A percentile compares a stretch with the other conserved stretches of the same genome.
These are phyloP conservation scores for Boletus vinaceobasis DNA, from an alignment of 768 basidiomycete species.

Conservation along the genomic window DNA sequence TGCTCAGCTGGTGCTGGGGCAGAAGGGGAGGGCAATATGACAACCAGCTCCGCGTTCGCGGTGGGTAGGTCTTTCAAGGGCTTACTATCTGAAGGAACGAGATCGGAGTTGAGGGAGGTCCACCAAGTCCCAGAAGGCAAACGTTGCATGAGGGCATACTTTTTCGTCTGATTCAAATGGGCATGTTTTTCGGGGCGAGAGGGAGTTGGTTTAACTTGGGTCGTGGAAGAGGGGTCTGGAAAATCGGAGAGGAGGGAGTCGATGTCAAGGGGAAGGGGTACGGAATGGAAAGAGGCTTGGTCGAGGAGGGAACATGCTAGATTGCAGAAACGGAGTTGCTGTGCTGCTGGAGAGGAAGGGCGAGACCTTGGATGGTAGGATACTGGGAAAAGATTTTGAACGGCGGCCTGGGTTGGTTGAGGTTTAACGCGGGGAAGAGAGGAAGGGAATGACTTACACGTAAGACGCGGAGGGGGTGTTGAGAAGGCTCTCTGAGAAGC, in stretches of 20 bases:
- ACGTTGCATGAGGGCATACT: constrained; percentile 77
- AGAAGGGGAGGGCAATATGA: constrained; percentile 64
- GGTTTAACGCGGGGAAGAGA: constrained; percentile 10
- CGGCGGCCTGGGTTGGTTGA: constrained; percentile 47
- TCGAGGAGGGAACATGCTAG: constrained; percentile 70
- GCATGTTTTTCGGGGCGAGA: constrained; percentile 26
- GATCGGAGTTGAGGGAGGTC: constrained; percentile 61
- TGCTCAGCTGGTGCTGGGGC: constrained; percentile 30
- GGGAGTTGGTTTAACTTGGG: constrained; percentile 22
- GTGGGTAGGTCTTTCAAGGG: constrained; percentile 51
- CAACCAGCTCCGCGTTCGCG: constrained; percentile 73
- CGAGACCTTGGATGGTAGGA: constrained; percentile 65
- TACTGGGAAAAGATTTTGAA: constrained; percentile 65
- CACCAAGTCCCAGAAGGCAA: constrained; percentile 77
- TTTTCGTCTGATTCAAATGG: constrained; percentile 36
- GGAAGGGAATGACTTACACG: constrained; percentile 43
- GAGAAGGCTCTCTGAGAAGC: constrained; percentile 50
- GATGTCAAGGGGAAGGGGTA: constrained; percentile 44
- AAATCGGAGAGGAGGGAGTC: constrained; percentile 40
- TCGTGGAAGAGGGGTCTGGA: constrained; percentile 19
- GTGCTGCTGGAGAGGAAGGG: constrained; percentile 57
- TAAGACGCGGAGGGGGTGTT: constrained; percentile 53
- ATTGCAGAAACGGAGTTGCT: constrained; percentile 72
- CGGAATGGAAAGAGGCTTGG: constrained; percentile 55
- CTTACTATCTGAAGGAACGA: constrained; percentile 35